A percentile compares a stretch with the other conserved stretches of the same genome.
Conservation (phyloP, 106 monocot genomes). For the Cymbidium sinense region DNA sequence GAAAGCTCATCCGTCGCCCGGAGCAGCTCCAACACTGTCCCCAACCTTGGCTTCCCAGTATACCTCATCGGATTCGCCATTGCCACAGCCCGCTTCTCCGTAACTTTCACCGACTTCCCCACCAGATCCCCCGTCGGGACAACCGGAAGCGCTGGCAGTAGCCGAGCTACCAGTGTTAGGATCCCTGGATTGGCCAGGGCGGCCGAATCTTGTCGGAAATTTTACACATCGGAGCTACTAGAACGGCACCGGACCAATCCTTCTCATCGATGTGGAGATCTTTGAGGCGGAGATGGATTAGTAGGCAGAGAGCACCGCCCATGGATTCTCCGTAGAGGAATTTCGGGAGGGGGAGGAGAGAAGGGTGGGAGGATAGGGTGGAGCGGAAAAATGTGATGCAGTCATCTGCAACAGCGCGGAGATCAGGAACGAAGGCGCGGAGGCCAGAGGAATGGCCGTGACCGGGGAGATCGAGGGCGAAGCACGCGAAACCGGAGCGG, state of each 20-base stretch:
- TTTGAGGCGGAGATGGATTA: constrained; percentile 51
- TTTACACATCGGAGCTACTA: constrained; percentile 82
- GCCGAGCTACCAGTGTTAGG: constrained; percentile 38
- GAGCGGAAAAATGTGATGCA: constrained; percentile 41
- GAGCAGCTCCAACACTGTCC: constrained; percentile 77
- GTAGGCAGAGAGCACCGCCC: constrained; percentile 74
- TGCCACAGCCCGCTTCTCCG: constrained; percentile 55
- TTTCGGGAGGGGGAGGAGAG: constrained; percentile 15
- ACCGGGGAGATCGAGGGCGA: constrained; percentile 78
- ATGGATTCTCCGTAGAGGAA: constrained; percentile 89
- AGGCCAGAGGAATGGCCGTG: constrained; percentile 77
- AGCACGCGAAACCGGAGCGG: constrained; percentile 56
- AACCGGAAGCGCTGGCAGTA: constrained; percentile 52
- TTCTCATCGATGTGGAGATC: neutral
- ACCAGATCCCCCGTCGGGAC: constrained; percentile 72
- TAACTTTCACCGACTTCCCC: constrained; percentile 68
- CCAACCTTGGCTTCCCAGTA: constrained; percentile 66
- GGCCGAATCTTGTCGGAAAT: constrained; percentile 69
- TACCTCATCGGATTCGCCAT: constrained; percentile 68
- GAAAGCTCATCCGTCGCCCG: constrained; percentile 55
- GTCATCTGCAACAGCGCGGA: constrained; percentile 37
- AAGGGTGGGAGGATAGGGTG: neutral
- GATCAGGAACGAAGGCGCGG: constrained; percentile 72
- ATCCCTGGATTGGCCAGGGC: constrained; percentile 62
- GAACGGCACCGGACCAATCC: constrained; percentile 59